Percentiles rank a stretch among this genome's conserved stretches.
Evolutionary conservation across 1,284 basidiomycete genomes (phyloP).

Genomic region (Apiotrichum montevideense): DNA sequence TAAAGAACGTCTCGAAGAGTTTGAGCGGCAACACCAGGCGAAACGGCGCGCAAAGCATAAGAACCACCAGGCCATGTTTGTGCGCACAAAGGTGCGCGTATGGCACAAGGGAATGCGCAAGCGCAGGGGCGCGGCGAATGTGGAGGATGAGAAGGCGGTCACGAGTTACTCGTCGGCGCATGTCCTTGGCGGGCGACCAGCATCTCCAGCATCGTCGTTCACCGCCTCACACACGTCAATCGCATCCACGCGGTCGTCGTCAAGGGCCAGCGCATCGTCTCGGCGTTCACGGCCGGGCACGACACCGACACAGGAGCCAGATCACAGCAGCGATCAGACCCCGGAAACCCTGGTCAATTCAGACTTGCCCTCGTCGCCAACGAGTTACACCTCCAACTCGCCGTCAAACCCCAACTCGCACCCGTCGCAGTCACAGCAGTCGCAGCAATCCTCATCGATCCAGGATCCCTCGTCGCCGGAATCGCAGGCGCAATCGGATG

Average conservation of each 20-base stretch:
- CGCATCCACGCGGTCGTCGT: background rate
- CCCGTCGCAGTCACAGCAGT: background rate
- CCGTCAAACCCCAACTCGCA: background rate
- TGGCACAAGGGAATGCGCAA: conserved; percentile 30
- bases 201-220: background rate
- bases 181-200: background rate
- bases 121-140: conserved; percentile 5
- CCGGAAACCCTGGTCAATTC: conserved; percentile 1
- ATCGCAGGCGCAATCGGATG: background rate
- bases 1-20: conserved; percentile 29
- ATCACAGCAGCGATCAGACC: background rate
- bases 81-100: conserved; percentile 31
- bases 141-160: conserved; percentile 4
- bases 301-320: background rate
- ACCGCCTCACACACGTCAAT: conserved; percentile 1
- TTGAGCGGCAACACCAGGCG: conserved; percentile 26
- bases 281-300: background rate
- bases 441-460: background rate
- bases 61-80: conserved; percentile 20
- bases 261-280: background rate
- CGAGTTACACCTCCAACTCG: background rate
- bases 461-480: background rate
- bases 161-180: background rate
- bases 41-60: conserved; percentile 16
- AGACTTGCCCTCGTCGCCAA: background rate